Percentiles rank a stretch among this genome's conserved stretches.
Conservation (phyloP, 352 stramenopile genomes). For the Phytophthora cryptogea region DNA sequence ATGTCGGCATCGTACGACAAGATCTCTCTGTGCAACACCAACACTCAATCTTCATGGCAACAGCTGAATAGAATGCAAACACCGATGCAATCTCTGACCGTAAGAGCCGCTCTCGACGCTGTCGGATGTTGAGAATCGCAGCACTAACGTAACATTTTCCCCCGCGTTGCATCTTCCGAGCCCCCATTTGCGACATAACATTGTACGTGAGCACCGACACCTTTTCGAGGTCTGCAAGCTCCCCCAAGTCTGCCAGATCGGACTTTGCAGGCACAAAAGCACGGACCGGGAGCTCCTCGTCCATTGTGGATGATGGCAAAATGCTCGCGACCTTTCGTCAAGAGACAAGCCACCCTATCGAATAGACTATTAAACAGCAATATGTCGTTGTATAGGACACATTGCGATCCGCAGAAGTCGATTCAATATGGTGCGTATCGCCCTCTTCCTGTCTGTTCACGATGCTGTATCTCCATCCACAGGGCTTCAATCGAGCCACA, state of each 20-base stretch:
- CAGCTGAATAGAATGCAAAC: not conserved
- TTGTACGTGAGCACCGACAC: slow-evolving; percentile 83
- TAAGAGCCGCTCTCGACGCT: slow-evolving; percentile 60
- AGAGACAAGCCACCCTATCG: not conserved
- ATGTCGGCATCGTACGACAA: slow-evolving; percentile 81
- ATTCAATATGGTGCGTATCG: slow-evolving; percentile 20
- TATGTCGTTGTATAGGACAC: not conserved
- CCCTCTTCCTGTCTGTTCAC: not conserved
- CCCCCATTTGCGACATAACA: slow-evolving; percentile 81
- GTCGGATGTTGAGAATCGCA: slow-evolving; percentile 58
- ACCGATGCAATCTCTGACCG: slow-evolving; percentile 25
- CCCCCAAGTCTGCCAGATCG: slow-evolving; percentile 47
- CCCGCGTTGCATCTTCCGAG: slow-evolving; percentile 46
- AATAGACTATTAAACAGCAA: too few species aligned
- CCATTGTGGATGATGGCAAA: not conserved
- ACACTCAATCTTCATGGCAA: not conserved
- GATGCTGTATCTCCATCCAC: slow-evolving; percentile 8
- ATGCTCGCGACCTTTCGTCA: not conserved
- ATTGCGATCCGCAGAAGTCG: not conserved
- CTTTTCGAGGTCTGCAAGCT: slow-evolving; percentile 58
- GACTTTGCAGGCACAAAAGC: slow-evolving; percentile 52
- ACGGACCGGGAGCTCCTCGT: slow-evolving; percentile 21
- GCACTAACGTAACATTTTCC: slow-evolving; percentile 55
- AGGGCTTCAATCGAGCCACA: not conserved
- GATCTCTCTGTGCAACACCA: slow-evolving; percentile 53